Percentiles rank a stretch among this genome's conserved stretches.
phyloP scores from a whole-genome alignment of 2,329 filamentous ascomycete genomes.

The Xylariaceae sp. region DNA sequence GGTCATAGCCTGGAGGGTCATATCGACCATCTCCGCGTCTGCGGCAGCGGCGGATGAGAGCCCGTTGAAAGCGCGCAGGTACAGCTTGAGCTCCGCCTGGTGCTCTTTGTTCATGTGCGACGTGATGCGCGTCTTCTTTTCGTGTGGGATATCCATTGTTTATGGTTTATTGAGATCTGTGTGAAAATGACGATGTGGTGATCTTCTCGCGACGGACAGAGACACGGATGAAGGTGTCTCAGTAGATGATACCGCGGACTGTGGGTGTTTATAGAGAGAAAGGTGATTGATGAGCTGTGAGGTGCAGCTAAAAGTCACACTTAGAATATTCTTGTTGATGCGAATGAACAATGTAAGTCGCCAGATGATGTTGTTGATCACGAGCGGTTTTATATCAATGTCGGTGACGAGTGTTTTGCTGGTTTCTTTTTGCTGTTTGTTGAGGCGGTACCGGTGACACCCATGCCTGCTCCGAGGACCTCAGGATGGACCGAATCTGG shows the following conservation, averaged over 20 bases:
- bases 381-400: no score
- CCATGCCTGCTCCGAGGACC: background rate
- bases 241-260: background rate
- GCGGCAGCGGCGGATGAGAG: conserved; percentile 52
- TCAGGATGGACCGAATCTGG: background rate
- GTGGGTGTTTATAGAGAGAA: background rate
- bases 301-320: background rate
- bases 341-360: no score
- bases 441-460: background rate
- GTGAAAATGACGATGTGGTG: background rate
- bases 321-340: no score
- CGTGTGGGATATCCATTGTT: conserved; percentile 28
- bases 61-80: conserved; percentile 66
- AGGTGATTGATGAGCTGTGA: background rate
- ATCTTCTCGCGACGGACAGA: background rate
- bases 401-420: background rate
- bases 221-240: background rate
- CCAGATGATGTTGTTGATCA: background rate
- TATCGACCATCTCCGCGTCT: conserved; percentile 57
- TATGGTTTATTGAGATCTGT: background rate
- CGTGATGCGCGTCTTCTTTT: conserved; percentile 58
- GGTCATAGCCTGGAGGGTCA: conserved; percentile 58
- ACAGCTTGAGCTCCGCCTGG: conserved; percentile 65
- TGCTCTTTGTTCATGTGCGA: conserved; percentile 87
- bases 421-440: background rate